phyloP scores from a whole-genome alignment of 192 early-diverging fungal species.

The Thoreauomyces humboldtii region DNA sequence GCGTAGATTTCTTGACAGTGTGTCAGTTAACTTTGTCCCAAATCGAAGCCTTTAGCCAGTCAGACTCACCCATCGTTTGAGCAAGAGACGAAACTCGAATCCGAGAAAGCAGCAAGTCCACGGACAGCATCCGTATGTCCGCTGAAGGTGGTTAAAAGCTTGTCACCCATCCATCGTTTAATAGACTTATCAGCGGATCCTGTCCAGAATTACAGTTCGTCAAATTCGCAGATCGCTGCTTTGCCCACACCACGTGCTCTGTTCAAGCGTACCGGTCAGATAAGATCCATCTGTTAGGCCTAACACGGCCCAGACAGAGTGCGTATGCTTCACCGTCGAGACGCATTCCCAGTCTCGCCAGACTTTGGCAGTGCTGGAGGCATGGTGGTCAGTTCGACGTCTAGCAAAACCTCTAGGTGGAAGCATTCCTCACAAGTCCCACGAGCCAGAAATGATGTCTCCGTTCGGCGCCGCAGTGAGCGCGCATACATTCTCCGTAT shows the following conservation, averaged over 20 bases:
- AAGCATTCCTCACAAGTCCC: conserved; percentile 75
- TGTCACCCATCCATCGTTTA: conserved; percentile 75
- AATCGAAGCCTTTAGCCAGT: too few species aligned
- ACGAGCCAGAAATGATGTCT: conserved; percentile 88
- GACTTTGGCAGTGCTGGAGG: conserved; percentile 74
- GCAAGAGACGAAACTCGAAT: conserved; percentile 76
- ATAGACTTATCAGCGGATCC: conserved; percentile 93
- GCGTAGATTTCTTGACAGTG: conserved; percentile 69
- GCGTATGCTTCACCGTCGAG: conserved; percentile 69
- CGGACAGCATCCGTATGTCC: conserved; percentile 94
- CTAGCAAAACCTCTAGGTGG: background rate
- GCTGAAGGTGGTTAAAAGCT: conserved; percentile 55
- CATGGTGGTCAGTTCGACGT: background rate
- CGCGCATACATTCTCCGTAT: conserved; percentile 84
- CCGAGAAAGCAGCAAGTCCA: conserved; percentile 61
- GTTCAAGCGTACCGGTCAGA: conserved; percentile 65
- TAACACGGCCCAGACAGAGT: conserved; percentile 93
- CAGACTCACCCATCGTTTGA: conserved; percentile 79
- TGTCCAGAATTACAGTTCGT: conserved; percentile 14
- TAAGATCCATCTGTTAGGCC: conserved; percentile 64
- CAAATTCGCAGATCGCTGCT: background rate
- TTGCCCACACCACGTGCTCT: background rate
- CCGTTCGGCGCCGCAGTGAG: conserved; percentile 61
- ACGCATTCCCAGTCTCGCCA: conserved; percentile 79
- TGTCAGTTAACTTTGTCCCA: too few species aligned